Percentiles rank a stretch among this genome's conserved stretches.
phyloP scores from a whole-genome alignment of 495 filamentous ascomycete genomes.

The Penicillium ucsense region DNA sequence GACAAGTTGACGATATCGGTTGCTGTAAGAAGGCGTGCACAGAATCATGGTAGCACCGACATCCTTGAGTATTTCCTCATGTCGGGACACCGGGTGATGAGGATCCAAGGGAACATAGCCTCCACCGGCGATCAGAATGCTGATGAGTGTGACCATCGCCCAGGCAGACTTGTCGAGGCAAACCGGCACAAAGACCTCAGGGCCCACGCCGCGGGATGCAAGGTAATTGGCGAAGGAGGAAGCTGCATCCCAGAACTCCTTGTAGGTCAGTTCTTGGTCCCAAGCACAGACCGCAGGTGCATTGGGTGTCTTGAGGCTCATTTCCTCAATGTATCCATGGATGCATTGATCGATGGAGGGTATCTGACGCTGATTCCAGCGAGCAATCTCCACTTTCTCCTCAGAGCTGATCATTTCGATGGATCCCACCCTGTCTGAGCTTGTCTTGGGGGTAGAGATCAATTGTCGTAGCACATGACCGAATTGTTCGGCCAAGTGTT shows the following conservation, averaged over 20 bases:
- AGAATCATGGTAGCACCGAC: slow-evolving; percentile 29
- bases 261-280: slow-evolving; percentile 37
- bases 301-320: slow-evolving; percentile 18
- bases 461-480: slow-evolving; percentile 26
- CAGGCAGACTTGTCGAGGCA: slow-evolving; percentile 49
- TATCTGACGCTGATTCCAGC: slow-evolving; percentile 23
- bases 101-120: slow-evolving; percentile 52
- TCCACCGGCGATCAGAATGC: slow-evolving; percentile 46
- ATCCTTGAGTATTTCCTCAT: slow-evolving; percentile 33
- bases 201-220: slow-evolving; percentile 34
- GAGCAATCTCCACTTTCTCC: slow-evolving; percentile 24
- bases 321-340: slow-evolving; percentile 34
- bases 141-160: slow-evolving; percentile 42
- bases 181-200: slow-evolving; percentile 43
- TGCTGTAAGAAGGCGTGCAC: slow-evolving; percentile 26
- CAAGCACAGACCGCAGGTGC: slow-evolving; percentile 31
- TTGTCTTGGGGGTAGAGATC: slow-evolving; percentile 17
- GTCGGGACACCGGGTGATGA: slow-evolving; percentile 39
- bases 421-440: slow-evolving; percentile 17
- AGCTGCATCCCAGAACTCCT: slow-evolving; percentile 25
- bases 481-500: slow-evolving; percentile 25
- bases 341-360: slow-evolving; percentile 32
- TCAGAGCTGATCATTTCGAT: slow-evolving; percentile 24
- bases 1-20: slow-evolving; percentile 17
- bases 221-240: slow-evolving; percentile 30